These are phyloP conservation scores for Domatiomyces globalis DNA, from an alignment of 2,329 filamentous ascomycete genomes.

Conservation along the genomic window DNA sequence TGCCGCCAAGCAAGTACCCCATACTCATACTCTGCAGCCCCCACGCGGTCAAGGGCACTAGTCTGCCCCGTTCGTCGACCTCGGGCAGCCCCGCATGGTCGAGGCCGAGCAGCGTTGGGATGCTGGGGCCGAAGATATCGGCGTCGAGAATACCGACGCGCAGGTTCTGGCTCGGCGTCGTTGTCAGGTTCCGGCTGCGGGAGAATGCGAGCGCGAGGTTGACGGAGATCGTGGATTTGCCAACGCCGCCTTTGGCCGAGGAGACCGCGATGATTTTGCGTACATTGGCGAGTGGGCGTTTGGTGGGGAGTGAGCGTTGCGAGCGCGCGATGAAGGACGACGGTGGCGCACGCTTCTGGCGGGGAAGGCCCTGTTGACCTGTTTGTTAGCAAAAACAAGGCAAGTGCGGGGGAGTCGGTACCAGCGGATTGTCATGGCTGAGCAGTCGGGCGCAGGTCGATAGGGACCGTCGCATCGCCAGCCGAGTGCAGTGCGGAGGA, in stretches of 20 bases:
- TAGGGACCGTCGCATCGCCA: constrained; percentile 15
- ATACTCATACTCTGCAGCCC: constrained; percentile 98
- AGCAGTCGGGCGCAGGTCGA: constrained; percentile 15
- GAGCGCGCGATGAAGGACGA: constrained; percentile 55
- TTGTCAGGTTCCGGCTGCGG: constrained; percentile 24
- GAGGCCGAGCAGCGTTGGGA: constrained; percentile 78
- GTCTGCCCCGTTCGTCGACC: constrained; percentile 42
- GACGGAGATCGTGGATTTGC: constrained; percentile 81
- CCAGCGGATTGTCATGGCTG: constrained; percentile 75
- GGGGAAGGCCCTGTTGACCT: constrained; percentile 50
- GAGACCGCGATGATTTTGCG: constrained; percentile 91
- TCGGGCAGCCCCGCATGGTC: constrained; percentile 25
- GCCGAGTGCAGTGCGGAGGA: not conserved
- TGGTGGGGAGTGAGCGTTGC: constrained; percentile 68
- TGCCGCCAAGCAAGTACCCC: constrained; percentile 61
- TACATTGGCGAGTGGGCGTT: constrained; percentile 68
- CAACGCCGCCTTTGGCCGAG: constrained; percentile 94
- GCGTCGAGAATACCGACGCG: constrained; percentile 82
- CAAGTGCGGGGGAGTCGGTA: constrained; percentile 26
- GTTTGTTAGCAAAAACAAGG: constrained; percentile 43
- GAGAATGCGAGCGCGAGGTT: constrained; percentile 84
- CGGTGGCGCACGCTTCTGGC: constrained; percentile 20
- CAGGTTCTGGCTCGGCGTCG: constrained; percentile 43
- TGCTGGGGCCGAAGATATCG: constrained; percentile 91
- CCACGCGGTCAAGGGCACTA: constrained; percentile 83